These are phyloP conservation scores for Cladophialophora chaetospira DNA, from an alignment of 2,329 filamentous ascomycete species.

Conservation along the genomic window DNA sequence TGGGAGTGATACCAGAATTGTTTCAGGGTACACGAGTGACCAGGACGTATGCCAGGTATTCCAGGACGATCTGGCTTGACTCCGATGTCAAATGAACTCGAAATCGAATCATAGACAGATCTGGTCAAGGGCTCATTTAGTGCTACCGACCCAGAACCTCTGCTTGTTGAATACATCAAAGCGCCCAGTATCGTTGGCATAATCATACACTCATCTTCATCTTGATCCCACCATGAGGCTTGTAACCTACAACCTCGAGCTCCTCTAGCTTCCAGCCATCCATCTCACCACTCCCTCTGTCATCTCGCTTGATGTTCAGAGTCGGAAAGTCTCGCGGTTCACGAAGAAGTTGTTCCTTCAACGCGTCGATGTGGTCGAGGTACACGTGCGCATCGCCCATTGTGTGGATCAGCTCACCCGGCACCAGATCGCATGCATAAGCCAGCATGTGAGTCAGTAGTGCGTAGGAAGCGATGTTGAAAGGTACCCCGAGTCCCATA, in stretches of 20 bases:
- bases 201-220: constrained; percentile 97
- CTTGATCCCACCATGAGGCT: constrained; percentile 85
- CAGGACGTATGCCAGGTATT: too few species aligned
- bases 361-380: constrained; percentile 83
- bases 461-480: constrained; percentile 96
- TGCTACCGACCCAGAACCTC: too few species aligned
- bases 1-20: neutral
- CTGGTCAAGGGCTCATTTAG: too few species aligned
- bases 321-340: constrained; percentile 81
- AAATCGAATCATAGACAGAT: too few species aligned
- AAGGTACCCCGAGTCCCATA: constrained; percentile 95
- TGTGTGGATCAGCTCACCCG: constrained; percentile 86
- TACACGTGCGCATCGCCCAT: constrained; percentile 99
- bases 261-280: constrained; percentile 91
- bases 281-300: constrained; percentile 78
- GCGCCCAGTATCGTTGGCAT: neutral
- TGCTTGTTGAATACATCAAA: too few species aligned
- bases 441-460: constrained; percentile 94
- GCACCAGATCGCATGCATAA: constrained; percentile 78
- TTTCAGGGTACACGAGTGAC: too few species aligned
- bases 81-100: too few species aligned
- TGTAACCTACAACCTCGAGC: constrained; percentile 83
- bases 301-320: constrained; percentile 69
- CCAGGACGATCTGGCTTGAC: too few species aligned
- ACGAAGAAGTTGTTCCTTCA: constrained; percentile 76